Conservation (phyloP, 2,329 filamentous ascomycete genomes). For the Ophiostoma quercus region DNA sequence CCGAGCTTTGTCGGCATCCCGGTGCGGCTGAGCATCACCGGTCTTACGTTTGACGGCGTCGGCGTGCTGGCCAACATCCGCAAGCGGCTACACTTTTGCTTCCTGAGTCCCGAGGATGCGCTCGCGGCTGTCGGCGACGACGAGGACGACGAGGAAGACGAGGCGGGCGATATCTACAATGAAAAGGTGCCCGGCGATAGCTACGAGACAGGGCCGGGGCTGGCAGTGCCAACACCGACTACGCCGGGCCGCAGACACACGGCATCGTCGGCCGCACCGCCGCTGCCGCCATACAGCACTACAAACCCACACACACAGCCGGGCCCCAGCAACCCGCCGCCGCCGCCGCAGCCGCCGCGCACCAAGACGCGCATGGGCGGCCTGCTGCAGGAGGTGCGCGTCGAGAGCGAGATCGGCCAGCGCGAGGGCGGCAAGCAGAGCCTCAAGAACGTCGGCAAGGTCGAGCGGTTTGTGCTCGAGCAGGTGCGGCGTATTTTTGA, state of each 20-base stretch:
- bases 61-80: slow-evolving; percentile 89
- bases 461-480: slow-evolving; percentile 94
- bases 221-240: background rate
- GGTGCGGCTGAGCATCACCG: slow-evolving; percentile 89
- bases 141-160: slow-evolving; percentile 32
- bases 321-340: slow-evolving; percentile 16
- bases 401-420: slow-evolving; percentile 96
- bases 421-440: slow-evolving; percentile 89
- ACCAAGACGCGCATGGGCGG: slow-evolving; percentile 54
- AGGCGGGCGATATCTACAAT: background rate
- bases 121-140: slow-evolving; percentile 60
- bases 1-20: slow-evolving; percentile 95
- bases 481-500: slow-evolving; percentile 96
- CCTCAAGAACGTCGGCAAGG: slow-evolving; percentile 96
- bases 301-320: slow-evolving; percentile 3
- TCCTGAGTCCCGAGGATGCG: slow-evolving; percentile 87
- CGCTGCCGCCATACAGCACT: slow-evolving; percentile 16
- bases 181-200: background rate
- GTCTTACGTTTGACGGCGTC: slow-evolving; percentile 89
- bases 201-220: background rate
- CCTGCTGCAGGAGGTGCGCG: slow-evolving; percentile 83
- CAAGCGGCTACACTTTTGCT: slow-evolving; percentile 86
- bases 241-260: background rate
- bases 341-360: slow-evolving; percentile 10
- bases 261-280: slow-evolving; percentile 26